Evolutionary conservation across 225 moss, liverwort and hornwort species (phyloP), one percentile per base, ranked within the genome.

Genomic region (Physcomitrellopsis africana): DNA sequence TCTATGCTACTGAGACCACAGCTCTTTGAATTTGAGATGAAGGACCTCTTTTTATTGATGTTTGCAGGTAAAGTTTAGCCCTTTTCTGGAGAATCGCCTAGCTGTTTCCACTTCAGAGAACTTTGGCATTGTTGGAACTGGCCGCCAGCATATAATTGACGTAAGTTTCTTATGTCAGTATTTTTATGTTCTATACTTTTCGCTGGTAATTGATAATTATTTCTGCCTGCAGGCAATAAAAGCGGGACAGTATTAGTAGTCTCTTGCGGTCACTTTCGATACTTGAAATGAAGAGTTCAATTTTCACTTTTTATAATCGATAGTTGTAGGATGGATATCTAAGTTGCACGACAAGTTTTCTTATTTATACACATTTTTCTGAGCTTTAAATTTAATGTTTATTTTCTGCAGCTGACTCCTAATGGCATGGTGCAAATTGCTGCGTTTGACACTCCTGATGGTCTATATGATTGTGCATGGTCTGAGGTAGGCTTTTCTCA

Each of bases 381-480:
- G 53, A 14, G 41, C 26, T 37, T 29, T 60, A 37, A 67, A 37
- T 59, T 41, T 37, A 37, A 2, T 27, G 42, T 51, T 10, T 29
- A 15, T 37, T 2, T 5, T 75, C 52, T 46, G 79, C 85, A 92
- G 92, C 43, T 92, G 55, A 87, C 96, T 67, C 90, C 89, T 23
- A 82, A 89, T 83, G 96, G 96, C 61, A 87, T 94, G 41, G 81
- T 93, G 57, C 90, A 91, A 80, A 81, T 94, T 65, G 88, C 91
- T 73, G 88, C 94, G 5, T 99, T 93, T 76, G 97, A 99, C 80
- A 90, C 97, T 7, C 93, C 97, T 5, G 97, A 99, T 83, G 94
- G 97, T 46, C 90, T 99, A n/a, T 99, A 99, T 64, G 97, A 99
- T 85, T 99, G 97, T 71, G 84, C 97, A 18, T 99, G 93, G 90